Evolutionary conservation across 2,329 filamentous ascomycete species (phyloP).

Genomic region (Lasiodiplodia hormozganensis): DNA sequence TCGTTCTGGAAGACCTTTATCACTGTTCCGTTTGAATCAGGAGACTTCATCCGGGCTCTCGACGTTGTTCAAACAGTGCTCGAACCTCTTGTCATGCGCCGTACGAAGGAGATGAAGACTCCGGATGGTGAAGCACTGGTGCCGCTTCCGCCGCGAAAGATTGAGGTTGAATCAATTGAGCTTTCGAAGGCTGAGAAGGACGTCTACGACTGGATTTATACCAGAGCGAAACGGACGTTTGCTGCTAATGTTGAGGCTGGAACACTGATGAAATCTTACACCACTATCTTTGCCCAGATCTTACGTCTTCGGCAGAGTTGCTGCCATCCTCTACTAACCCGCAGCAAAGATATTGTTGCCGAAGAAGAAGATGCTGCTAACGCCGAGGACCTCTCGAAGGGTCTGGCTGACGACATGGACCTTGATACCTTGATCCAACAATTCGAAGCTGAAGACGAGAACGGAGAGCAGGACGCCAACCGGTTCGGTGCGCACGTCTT

Average conservation of each 20-base stretch:
- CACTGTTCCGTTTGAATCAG: slow-evolving; percentile 94
- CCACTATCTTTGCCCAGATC: slow-evolving; percentile 97
- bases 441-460: slow-evolving; percentile 72
- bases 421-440: slow-evolving; percentile 82
- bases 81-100: slow-evolving; percentile 90
- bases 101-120: slow-evolving; percentile 98
- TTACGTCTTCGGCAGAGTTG: slow-evolving; percentile 90
- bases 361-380: slow-evolving; percentile 86
- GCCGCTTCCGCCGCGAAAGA: slow-evolving; percentile 76
- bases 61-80: slow-evolving; percentile 97
- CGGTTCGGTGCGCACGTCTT: slow-evolving; percentile 86
- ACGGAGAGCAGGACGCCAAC: slow-evolving; percentile 65
- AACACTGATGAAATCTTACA: slow-evolving; percentile 93
- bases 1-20: slow-evolving; percentile 99
- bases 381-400: slow-evolving; percentile 78
- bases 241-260: slow-evolving; percentile 87
- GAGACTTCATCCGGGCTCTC: slow-evolving; percentile 89
- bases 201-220: slow-evolving; percentile 91
- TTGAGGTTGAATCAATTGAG: slow-evolving; percentile 88
- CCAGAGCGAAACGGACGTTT: slow-evolving; percentile 82
- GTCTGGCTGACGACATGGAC: slow-evolving; percentile 95
- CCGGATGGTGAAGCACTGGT: slow-evolving; percentile 84
- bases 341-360: slow-evolving; percentile 81
- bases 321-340: slow-evolving; percentile 88
- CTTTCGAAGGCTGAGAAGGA: slow-evolving; percentile 84